Conservation (phyloP, 2,329 filamentous ascomycete genomes). For the Bipolaris gigantea region DNA sequence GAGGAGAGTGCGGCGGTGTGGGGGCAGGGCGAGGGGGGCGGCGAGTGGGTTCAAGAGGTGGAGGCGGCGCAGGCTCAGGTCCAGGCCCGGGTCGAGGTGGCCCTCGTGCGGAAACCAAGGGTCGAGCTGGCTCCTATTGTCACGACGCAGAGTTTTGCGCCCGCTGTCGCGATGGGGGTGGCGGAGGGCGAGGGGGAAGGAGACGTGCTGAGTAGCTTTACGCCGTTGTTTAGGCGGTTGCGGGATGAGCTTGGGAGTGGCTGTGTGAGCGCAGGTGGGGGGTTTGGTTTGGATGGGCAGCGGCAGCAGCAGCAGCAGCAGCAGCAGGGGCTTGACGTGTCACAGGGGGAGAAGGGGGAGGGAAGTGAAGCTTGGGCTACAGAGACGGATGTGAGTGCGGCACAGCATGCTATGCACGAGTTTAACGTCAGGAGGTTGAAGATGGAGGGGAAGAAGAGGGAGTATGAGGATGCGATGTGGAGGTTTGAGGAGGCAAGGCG, state of each 20-base stretch:
- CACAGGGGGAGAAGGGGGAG: no score
- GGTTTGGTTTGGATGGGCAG: background rate
- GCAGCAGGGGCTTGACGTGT: background rate
- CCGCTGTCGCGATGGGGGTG: background rate
- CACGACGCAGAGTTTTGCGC: background rate
- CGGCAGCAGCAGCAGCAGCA: no score
- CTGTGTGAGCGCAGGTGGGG: background rate
- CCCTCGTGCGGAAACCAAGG: no score
- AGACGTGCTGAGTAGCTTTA: background rate
- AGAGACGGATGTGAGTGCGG: slow-evolving; percentile 1
- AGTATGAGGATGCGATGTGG: slow-evolving; percentile 1
- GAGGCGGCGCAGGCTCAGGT: no score
- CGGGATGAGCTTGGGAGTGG: background rate
- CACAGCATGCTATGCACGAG: slow-evolving; percentile 9
- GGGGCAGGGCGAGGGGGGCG: no score
- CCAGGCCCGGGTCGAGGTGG: no score
- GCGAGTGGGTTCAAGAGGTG: no score
- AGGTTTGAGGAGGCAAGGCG: slow-evolving; percentile 6
- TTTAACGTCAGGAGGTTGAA: slow-evolving; percentile 9
- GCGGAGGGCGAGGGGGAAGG: background rate
- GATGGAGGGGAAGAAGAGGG: slow-evolving; percentile 1
- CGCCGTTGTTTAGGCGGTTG: background rate
- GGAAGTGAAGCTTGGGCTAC: no score
- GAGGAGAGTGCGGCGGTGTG: no score
- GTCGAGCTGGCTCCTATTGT: no score